Evolutionary conservation across 345 rosid species (phyloP), one percentile per base, ranked within the genome.

Genomic region (Populus simonii): DNA sequence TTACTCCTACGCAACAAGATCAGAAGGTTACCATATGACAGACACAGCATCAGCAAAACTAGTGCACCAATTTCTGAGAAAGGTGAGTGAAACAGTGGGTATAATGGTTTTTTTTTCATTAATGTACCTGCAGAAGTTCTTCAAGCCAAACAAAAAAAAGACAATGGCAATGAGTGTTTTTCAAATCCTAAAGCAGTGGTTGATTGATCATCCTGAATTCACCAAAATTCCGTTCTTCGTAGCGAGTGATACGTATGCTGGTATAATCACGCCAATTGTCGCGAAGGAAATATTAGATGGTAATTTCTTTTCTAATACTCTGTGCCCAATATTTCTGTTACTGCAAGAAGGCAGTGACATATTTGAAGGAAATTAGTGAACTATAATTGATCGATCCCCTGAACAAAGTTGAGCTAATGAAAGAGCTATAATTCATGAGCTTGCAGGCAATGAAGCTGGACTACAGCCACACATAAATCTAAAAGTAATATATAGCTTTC

Each of bases 181-280:
- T 38, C 68, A 53, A 18, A 69, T 68, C 12, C 33, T n/a, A 57
- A 61, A 70, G 47, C 75, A 80, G 83, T 80, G 83, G 83, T 65
- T 80, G 39, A 12, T 11, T 6, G 83, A 75, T 6, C 74, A 80
- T n/a, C 76, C 71, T 6, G 20, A 75, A 70, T 80, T n/a, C 33
- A 22, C 49, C 47, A 27, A 71, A 62, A 71, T 75, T 49, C 75
- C 33, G 20, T 80, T 75, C 55, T 70, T 66, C 25, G 15, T 80
- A 8, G 72, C 72, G 18, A 75, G 57, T 27, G 83, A 80, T 69
- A 75, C 83, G n/a, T 80, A 75, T 53, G 57, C 71, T 70, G 83
- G 79, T 18, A 27, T 80, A 38, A 31, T 69, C 22, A 61, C 72
- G 6, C 83, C 83, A 62, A 47, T 75, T 3, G 18, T 75, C 5